phyloP scores from a whole-genome alignment of 148 eudicot species.

The Fagopyrum esculentum region DNA sequence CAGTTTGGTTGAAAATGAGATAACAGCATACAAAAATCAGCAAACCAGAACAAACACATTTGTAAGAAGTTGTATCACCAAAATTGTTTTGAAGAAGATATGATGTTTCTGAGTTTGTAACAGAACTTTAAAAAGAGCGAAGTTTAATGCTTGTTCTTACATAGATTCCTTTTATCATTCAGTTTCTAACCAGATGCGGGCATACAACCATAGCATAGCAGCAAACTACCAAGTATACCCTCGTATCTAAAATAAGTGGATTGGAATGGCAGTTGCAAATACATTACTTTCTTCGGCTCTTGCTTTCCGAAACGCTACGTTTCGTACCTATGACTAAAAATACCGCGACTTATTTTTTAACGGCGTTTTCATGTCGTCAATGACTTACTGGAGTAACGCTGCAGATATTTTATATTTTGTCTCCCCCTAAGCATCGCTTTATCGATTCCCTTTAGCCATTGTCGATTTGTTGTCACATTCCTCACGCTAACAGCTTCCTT shows the following conservation, averaged over 20 bases:
- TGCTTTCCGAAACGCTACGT: not conserved
- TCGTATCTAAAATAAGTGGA: too few species aligned
- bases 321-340: not conserved
- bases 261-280: too few species aligned
- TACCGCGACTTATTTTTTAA: not conserved
- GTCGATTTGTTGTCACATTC: too few species aligned
- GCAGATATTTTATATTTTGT: not conserved
- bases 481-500: not conserved
- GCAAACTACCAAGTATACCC: not conserved
- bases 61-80: not conserved
- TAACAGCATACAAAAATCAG: not conserved
- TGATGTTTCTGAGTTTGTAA: too few species aligned
- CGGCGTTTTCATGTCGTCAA: not conserved
- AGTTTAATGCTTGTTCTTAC: not conserved
- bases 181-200: not conserved
- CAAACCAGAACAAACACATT: too few species aligned
- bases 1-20: constrained; percentile 21
- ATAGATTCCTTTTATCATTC: too few species aligned
- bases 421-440: not conserved
- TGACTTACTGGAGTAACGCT: not conserved
- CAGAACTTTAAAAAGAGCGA: not conserved
- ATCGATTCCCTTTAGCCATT: not conserved
- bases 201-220: not conserved
- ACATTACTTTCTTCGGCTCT: not conserved
- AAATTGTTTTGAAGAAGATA: not conserved